These are phyloP conservation scores for Aphanomyces cochlioides DNA, from an alignment of 352 stramenopile genomes.

Conservation along the genomic window DNA sequence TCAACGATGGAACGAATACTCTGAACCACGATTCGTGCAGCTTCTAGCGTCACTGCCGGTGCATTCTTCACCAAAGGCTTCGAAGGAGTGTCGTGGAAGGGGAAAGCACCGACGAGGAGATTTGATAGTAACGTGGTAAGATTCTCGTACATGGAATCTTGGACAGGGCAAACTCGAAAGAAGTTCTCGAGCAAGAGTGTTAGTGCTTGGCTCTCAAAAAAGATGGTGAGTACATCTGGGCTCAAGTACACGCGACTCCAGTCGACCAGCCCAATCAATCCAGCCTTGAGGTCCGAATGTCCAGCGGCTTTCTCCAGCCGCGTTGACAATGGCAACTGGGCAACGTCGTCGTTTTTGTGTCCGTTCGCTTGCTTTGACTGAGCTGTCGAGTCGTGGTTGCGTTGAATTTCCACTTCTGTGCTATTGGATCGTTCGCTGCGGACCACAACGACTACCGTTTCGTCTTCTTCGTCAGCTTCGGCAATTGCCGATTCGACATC, in stretches of 20 bases:
- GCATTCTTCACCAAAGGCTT: not conserved
- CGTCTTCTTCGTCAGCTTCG: constrained; percentile 18
- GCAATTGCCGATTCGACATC: constrained; percentile 7
- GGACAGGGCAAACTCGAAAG: constrained; percentile 38
- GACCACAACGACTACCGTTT: constrained; percentile 14
- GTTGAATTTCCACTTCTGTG: constrained; percentile 24
- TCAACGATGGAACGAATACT: constrained; percentile 29
- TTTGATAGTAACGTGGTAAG: constrained; percentile 56
- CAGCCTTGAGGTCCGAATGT: constrained; percentile 62
- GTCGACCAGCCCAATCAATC: constrained; percentile 63
- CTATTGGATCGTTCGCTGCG: constrained; percentile 30
- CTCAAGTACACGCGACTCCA: constrained; percentile 65
- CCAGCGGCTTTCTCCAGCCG: constrained; percentile 66
- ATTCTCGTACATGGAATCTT: constrained; percentile 52
- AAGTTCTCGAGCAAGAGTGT: constrained; percentile 59
- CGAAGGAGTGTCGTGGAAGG: constrained; percentile 5
- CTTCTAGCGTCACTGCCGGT: not conserved
- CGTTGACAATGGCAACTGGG: constrained; percentile 47
- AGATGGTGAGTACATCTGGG: constrained; percentile 59
- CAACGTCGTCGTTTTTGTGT: constrained; percentile 32
- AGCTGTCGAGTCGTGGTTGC: not conserved
- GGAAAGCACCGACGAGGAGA: constrained; percentile 18
- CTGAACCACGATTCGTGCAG: constrained; percentile 25
- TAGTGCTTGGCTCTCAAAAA: constrained; percentile 70
- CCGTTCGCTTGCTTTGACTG: not conserved